Evolutionary conservation across 2,329 filamentous ascomycete species (phyloP), one percentile per base, ranked within the genome.

Genomic region (Colletotrichum chlorophyti): DNA sequence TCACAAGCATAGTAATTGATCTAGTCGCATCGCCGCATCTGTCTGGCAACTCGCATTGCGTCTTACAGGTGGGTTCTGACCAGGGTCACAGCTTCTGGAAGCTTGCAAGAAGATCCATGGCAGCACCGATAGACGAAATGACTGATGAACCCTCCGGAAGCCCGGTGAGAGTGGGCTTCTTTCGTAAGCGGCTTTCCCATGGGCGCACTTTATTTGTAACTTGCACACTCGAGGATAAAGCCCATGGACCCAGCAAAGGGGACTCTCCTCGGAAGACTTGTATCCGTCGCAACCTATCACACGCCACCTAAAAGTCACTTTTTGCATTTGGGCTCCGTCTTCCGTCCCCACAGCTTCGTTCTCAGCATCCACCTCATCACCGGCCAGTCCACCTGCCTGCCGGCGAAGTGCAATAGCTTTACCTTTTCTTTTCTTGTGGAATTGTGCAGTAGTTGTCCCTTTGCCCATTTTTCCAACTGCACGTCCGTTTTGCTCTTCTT

Each of bases 261-360:
- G 29, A 29, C 14, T 45, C 14, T 24, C 43, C 27, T 41, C 53
- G 53, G 58, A 53, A 41, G 23, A 26, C 46, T 45, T 60, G 46
- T 40, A 58, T 60, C 53, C 58, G 58, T 41, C 37, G 32, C 31
- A 26, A 29, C 58, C 58, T 52, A 60, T 60, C 53, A 58, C 19
- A 47, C 38, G 55, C 38, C 43, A 31, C 23, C 31, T 50, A 59
- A 59, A 59, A 59, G 51, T 59, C 57, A 59, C 51, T 23, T 55
- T 48, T 38, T 34, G 24, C 12, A 10, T 8, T 32, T 37, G 17
- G 24, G 21, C 27, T 37, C 45, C 37, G 24, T 32, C 51, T 15
- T 41, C 41, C 41, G n/a, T 19, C 23, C 41, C n/a, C n/a, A n/a
- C n/a, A n/a, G n/a, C n/a, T n/a, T 58, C 41, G 42, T 24, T 53